Evolutionary conservation across 176 grass and related monocot species (phyloP).

Genomic region (Musa itinerans): DNA sequence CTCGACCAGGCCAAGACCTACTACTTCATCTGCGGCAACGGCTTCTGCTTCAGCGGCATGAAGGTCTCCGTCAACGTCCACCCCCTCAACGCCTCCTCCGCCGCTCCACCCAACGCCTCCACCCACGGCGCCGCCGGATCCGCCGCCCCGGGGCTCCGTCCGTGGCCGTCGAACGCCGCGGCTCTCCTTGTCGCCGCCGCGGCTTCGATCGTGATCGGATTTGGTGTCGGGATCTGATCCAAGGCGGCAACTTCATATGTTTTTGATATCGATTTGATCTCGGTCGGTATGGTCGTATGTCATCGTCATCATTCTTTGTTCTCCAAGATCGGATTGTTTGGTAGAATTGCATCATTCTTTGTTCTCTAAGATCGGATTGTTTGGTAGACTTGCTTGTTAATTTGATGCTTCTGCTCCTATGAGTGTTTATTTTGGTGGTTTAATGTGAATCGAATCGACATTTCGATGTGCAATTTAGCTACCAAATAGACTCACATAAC

Average conservation of each 20-base stretch:
- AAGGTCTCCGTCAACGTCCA: conserved; percentile 51
- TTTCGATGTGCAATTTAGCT: no score
- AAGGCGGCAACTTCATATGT: not conserved
- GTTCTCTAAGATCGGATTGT: no score
- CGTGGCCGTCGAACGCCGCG: not conserved
- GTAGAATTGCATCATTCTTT: no score
- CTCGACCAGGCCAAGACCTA: conserved; percentile 36
- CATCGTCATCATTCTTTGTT: no score
- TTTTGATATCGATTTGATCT: not conserved
- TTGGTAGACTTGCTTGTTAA: no score
- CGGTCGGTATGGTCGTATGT: not conserved
- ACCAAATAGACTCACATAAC: no score
- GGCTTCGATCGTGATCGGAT: conserved; percentile 1
- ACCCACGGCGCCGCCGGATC: not conserved
- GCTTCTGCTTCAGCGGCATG: conserved; percentile 69
- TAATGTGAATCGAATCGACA: no score
- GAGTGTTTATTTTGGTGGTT: no score
- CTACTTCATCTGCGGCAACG: conserved; percentile 88
- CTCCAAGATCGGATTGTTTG: no score
- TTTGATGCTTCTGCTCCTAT: no score
- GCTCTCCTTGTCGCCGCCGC: not conserved
- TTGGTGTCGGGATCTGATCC: not conserved
- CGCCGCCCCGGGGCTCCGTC: not conserved
- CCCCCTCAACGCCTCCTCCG: conserved; percentile 24
- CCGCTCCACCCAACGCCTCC: not conserved